These are phyloP conservation scores for Lodderomyces orthopsilosis DNA, from an alignment of 1,139 yeast genomes.

Conservation along the genomic window DNA sequence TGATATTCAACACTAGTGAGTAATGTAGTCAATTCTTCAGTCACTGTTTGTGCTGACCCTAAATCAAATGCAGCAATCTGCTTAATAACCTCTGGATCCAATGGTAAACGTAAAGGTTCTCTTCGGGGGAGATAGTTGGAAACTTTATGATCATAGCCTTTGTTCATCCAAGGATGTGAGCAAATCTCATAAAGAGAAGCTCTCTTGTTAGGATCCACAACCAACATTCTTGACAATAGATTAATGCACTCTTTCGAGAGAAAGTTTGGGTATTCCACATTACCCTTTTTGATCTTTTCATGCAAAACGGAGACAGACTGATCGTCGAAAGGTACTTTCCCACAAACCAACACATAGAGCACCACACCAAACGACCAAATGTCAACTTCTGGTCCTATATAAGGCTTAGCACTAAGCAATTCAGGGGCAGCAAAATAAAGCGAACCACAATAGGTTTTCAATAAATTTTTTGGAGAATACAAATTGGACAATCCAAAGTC, in stretches of 20 bases:
- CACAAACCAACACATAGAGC: constrained; percentile 89
- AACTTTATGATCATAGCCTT: constrained; percentile 77
- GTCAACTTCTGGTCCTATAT: constrained; percentile 95
- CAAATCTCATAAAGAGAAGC: constrained; percentile 78
- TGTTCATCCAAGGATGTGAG: constrained; percentile 92
- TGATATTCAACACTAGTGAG: constrained; percentile 69
- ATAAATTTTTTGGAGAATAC: constrained; percentile 65
- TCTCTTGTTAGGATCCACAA: constrained; percentile 80
- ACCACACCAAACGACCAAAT: constrained; percentile 99
- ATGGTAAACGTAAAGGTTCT: constrained; percentile 68
- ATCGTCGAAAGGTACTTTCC: constrained; percentile 97
- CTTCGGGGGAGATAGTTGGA: constrained; percentile 74
- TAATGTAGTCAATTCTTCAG: constrained; percentile 54
- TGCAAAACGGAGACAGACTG: constrained; percentile 90
- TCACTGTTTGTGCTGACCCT: constrained; percentile 62
- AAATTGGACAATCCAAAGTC: constrained; percentile 95
- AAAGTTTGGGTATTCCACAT: constrained; percentile 86
- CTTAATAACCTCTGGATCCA: constrained; percentile 66
- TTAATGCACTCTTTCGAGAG: constrained; percentile 83
- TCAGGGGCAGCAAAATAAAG: constrained; percentile 99
- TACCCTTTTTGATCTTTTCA: constrained; percentile 89
- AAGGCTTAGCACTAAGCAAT: constrained; percentile 85
- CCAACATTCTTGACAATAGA: constrained; percentile 82
- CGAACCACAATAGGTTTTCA: constrained; percentile 96
- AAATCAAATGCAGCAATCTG: constrained; percentile 81